Conservation (phyloP, 352 stramenopile species). For the Phytopythium cucurbitacearum region DNA sequence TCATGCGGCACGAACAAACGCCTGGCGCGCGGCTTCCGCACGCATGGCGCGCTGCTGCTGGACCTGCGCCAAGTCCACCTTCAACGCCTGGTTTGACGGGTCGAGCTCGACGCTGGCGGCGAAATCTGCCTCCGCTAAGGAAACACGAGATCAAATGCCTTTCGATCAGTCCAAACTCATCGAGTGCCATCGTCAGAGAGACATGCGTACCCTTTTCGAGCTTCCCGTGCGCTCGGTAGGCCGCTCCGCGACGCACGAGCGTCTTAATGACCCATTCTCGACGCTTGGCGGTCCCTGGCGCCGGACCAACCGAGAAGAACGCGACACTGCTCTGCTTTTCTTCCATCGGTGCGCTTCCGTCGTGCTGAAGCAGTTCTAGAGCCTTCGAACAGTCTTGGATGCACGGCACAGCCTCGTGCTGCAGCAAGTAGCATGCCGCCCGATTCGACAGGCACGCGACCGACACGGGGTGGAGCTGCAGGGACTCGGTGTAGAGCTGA, state of each 20-base stretch:
- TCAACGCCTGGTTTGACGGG: constrained; percentile 44
- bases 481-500: constrained; percentile 49
- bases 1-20: too few relatives aligned
- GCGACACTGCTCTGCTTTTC: constrained; percentile 21
- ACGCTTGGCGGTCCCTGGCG: constrained; percentile 48
- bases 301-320: constrained; percentile 54
- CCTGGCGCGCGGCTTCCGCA: too few relatives aligned
- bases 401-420: constrained; percentile 42
- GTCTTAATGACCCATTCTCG: constrained; percentile 75
- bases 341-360: constrained; percentile 1
- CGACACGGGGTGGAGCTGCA: constrained; percentile 50
- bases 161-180: neutral
- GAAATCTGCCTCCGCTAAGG: constrained; percentile 52
- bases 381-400: constrained; percentile 57
- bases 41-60: constrained; percentile 7
- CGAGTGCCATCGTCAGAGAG: neutral
- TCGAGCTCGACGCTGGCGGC: constrained; percentile 53
- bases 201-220: constrained; percentile 31
- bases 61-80: constrained; percentile 40
- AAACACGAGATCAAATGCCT: neutral
- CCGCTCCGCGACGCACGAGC: constrained; percentile 58
- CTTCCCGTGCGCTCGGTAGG: constrained; percentile 27
- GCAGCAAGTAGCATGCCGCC: constrained; percentile 56
- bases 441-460: constrained; percentile 77
- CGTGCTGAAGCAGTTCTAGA: constrained; percentile 52